phyloP scores from a whole-genome alignment of 202 grass and related monocot species.

The Schoenoplectus triqueter region DNA sequence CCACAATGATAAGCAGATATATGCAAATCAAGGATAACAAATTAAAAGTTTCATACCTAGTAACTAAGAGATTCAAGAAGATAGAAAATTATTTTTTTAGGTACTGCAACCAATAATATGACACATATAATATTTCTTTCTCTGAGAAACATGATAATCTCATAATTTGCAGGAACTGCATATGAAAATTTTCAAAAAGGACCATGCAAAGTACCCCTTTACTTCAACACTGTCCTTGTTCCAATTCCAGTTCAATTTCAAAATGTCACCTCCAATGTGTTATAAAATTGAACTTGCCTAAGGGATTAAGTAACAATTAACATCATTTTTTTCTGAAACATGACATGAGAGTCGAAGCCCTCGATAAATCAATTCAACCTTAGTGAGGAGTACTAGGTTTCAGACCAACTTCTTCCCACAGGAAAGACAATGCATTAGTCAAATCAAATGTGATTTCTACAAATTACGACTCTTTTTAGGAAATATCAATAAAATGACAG shows the following conservation, averaged over 20 bases:
- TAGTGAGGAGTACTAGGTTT: not conserved
- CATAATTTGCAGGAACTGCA: too few species aligned
- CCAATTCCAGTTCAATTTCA: constrained; percentile 20
- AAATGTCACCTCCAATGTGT: not conserved
- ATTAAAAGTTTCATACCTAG: too few species aligned
- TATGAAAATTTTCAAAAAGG: constrained; percentile 38
- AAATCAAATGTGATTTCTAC: not conserved
- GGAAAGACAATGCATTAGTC: not conserved
- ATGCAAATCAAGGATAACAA: too few species aligned
- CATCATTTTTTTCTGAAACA: not conserved
- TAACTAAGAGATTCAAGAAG: too few species aligned
- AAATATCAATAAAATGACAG: not conserved
- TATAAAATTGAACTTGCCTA: not conserved
- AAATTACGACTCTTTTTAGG: not conserved
- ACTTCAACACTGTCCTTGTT: constrained; percentile 70
- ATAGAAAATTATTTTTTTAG: too few species aligned
- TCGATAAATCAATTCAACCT: not conserved
- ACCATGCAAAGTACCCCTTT: constrained; percentile 81
- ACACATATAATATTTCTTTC: too few species aligned
- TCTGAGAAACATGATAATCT: too few species aligned
- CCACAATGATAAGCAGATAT: too few species aligned
- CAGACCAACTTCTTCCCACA: not conserved
- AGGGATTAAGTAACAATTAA: not conserved
- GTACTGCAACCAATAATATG: too few species aligned
- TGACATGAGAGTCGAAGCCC: not conserved